Evolutionary conservation across 192 early-diverging fungal genomes (phyloP), one percentile per base, ranked within the genome.

Genomic region (Backusella australiensis): DNA sequence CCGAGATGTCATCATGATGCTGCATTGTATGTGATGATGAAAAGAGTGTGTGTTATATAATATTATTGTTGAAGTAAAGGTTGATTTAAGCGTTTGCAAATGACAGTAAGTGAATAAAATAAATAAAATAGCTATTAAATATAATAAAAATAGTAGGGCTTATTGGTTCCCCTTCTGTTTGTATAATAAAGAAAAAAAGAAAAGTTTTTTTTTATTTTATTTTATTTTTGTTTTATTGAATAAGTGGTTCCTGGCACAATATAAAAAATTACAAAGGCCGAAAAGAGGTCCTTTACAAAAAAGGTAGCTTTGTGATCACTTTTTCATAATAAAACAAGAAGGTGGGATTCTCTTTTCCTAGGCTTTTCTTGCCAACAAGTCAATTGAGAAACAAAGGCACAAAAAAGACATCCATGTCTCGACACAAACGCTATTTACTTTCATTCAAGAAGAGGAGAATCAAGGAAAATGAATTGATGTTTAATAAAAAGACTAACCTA

Each of bases 1-100:
- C 96, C 15, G 91, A 87, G 63, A 97, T 92, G 83, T 99, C 97
- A 78, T 87, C 84, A 39, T 77, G 75, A 36, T 72, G 75, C 41
- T 72, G 65, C 70, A 71, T 71, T 63, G 12, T 63, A 63, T 23
- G 9, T 23, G 56, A 29, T 63, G 56, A 63, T 63, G 56, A 63
- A 63, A 29, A 29, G 21, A 12, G 23, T 63, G 56, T 63, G 8
- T 63, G 23, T 14, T 32, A 32, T 32, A 32, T 32, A 32, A 29
- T 29, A 12, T 63, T 63, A 63, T 14, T 29, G 26, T 21, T 23
- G 23, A 8, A 63, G n/a, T 29, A 29, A 63, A 29, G 21, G 23
- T 29, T 56, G 53, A 21, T 21, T 56, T 12, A n/a, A n/a, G 56
- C 23, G 21, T 63, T 63, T 63, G 17, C 1, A 49, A 49, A 49